phyloP scores from a whole-genome alignment of 208 protist species.

The Acanthamoeba lenticulata region DNA sequence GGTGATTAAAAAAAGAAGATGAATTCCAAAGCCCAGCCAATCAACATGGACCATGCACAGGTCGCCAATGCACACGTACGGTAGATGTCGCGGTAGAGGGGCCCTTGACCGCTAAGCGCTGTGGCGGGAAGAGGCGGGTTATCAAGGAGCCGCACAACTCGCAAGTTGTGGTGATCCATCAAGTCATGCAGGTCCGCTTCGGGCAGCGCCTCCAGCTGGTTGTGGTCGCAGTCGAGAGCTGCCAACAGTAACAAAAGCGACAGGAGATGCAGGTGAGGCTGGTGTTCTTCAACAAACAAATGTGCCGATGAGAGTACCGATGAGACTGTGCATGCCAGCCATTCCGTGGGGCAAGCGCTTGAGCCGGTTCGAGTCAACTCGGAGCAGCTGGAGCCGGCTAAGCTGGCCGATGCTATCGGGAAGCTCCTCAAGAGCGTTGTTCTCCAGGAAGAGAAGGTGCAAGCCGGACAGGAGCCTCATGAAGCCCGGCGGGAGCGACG shows the following conservation, averaged over 20 bases:
- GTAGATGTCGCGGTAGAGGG: neutral
- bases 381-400: neutral
- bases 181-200: neutral
- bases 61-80: neutral
- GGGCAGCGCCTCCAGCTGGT: neutral
- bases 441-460: neutral
- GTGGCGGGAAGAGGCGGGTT: neutral
- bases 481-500: neutral
- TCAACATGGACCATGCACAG: no score
- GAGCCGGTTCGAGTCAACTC: neutral
- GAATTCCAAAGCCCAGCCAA: neutral
- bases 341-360: neutral
- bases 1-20: neutral
- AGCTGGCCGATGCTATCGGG: neutral
- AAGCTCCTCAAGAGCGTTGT: slow-evolving; percentile 17
- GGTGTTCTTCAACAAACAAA: neutral
- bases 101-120: neutral
- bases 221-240: slow-evolving; percentile 26
- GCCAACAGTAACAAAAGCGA: neutral
- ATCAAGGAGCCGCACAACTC: neutral
- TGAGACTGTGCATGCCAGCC: neutral
- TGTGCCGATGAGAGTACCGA: neutral
- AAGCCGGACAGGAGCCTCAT: neutral
- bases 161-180: neutral
- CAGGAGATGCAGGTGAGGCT: neutral